A percentile compares a stretch with the other conserved stretches of the same genome.
Evolutionary conservation across 495 filamentous ascomycete species (phyloP).

Genomic region (Lasiosphaeria ovina): DNA sequence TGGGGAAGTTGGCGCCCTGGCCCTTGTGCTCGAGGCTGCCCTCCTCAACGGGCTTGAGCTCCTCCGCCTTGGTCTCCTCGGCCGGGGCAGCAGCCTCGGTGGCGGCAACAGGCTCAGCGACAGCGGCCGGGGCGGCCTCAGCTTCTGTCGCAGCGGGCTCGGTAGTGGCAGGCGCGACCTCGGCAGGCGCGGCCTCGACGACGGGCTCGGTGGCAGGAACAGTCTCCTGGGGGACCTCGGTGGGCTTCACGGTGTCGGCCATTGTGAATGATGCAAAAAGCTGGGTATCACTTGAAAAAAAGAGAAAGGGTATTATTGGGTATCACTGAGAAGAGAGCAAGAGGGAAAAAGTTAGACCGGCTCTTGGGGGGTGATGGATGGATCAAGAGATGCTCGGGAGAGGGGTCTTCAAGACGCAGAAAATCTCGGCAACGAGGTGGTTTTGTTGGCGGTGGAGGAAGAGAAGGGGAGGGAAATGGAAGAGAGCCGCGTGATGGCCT

Average conservation of each 20-base stretch:
- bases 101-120: conserved; percentile 18
- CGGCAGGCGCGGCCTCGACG: conserved; percentile 36
- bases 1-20: conserved; percentile 72
- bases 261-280: conserved; percentile 35
- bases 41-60: conserved; percentile 66
- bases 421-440: conserved; percentile 27
- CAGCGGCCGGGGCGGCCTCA: conserved; percentile 49
- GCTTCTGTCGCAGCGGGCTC: conserved; percentile 44
- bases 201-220: conserved; percentile 47
- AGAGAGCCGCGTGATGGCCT: conserved; percentile 14
- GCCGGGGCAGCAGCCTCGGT: conserved; percentile 50
- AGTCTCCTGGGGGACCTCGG: conserved; percentile 42
- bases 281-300: conserved; percentile 43
- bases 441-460: conserved; percentile 23
- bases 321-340: conserved; percentile 47
- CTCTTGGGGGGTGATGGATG: conserved; percentile 21
- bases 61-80: conserved; percentile 50
- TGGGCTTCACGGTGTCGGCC: conserved; percentile 50
- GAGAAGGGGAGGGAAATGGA: conserved; percentile 35
- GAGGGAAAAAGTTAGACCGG: conserved; percentile 35
- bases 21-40: conserved; percentile 84
- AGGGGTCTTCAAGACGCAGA: conserved; percentile 28
- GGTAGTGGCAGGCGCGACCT: conserved; percentile 40
- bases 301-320: conserved; percentile 42
- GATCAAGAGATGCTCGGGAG: conserved; percentile 32